Base-by-base conservation (phyloP, 2,329 filamentous ascomycete genomes). In the Fusarium algeriense region DNA sequence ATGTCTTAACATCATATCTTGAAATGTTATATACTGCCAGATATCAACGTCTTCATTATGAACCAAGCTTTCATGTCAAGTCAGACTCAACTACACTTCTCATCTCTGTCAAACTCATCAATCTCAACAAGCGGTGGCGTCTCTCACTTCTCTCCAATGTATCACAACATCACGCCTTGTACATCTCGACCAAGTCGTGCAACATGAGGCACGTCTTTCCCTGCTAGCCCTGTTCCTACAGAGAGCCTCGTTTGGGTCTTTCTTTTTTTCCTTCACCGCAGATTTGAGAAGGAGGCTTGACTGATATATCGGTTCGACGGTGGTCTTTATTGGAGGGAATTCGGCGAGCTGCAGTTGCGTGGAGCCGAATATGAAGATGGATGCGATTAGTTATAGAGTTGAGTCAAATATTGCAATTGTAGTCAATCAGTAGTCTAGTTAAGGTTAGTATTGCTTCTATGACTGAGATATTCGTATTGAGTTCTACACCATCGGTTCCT, bases 91-190 rank as follows among this genome's bases (percentile, higher is more conserved):
- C 3, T n/a, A 17, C 13, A 1, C 19, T 41, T 12, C 15, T 26
- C 35, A 14, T 11, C 7, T 34, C 10, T 14, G 7, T 49, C n/a
- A 23, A 28, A 17, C n/a, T 19, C 40, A 46, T 48, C 34, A 46
- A 57, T n/a, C 28, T 67, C 61, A 68, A 52, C 45, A 65, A 73
- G 56, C 57, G 38, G 67, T 75, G 52, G 64, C 67, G 70, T 61
- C 46, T 62, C 46, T 45, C 67, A 71, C 61, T 55, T 58, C 49
- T 37, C 57, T 44, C 23, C 28, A 40, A 26, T 45, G 70, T 70
- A 38, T 50, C 37, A 66, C 67, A 38, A 6, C 58, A 57, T 37
- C 59, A 63, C 56, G 60, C 58, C 67, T 48, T 67, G 70, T 73
- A 46, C 64, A 54, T 56, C 67, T 73, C 61, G 60, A 73, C 57